These are phyloP conservation scores for Komagataea norvegica DNA, from an alignment of 1,139 yeast genomes.

Conservation along the genomic window DNA sequence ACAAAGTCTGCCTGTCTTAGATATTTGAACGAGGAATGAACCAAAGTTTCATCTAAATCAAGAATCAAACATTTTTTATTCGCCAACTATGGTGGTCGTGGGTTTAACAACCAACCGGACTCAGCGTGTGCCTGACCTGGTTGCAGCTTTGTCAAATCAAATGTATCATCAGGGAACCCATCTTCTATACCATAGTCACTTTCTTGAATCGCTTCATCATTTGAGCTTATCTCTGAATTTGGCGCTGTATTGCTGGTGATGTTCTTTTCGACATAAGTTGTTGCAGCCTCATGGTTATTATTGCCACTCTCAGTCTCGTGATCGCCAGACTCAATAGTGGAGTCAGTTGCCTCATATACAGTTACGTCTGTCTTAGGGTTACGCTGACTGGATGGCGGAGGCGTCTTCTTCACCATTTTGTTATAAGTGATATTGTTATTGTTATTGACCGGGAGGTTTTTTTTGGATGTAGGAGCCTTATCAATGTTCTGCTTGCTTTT, in stretches of 20 bases:
- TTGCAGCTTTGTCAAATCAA: slow-evolving; percentile 60
- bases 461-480: neutral
- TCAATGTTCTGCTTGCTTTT: neutral
- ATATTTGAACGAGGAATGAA: slow-evolving; percentile 91
- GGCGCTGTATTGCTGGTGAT: slow-evolving; percentile 2
- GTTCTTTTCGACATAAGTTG: slow-evolving; percentile 9
- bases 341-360: slow-evolving; percentile 26
- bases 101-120: slow-evolving; percentile 64
- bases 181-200: slow-evolving; percentile 21
- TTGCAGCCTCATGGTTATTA: slow-evolving; percentile 5
- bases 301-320: slow-evolving; percentile 8
- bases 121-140: slow-evolving; percentile 62
- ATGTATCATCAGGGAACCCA: slow-evolving; percentile 44
- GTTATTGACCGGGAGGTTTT: neutral
- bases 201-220: slow-evolving; percentile 16
- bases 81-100: slow-evolving; percentile 37
- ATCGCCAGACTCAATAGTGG: slow-evolving; percentile 21
- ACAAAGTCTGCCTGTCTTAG: slow-evolving; percentile 92
- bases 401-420: neutral
- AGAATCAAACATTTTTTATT: slow-evolving; percentile 81
- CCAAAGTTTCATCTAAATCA: slow-evolving; percentile 94
- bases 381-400: neutral
- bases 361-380: slow-evolving; percentile 20
- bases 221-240: slow-evolving; percentile 7
- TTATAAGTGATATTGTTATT: neutral